Evolutionary conservation across 2,329 filamentous ascomycete genomes (phyloP).

Genomic region (Talaromyces sp.): DNA sequence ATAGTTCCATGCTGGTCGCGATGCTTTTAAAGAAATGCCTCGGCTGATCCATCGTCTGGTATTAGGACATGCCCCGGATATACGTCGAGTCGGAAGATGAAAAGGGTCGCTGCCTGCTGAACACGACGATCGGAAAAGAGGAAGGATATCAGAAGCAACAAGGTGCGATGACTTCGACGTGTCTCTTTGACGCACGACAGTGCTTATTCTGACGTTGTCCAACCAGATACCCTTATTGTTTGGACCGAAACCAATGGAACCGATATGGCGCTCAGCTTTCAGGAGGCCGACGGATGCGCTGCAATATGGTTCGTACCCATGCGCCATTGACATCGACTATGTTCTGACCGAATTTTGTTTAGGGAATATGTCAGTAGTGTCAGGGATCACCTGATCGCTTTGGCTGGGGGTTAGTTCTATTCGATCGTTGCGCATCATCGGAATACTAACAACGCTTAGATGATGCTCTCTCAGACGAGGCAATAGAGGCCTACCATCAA

Average conservation of each 20-base stretch:
- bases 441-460: conserved; percentile 49
- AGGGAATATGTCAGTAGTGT: conserved; percentile 91
- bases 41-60: conserved; percentile 10
- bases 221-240: conserved; percentile 87
- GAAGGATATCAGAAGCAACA: conserved; percentile 98
- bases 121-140: conserved; percentile 86
- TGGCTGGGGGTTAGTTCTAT: conserved; percentile 54
- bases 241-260: conserved; percentile 91
- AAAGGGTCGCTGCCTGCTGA: conserved; percentile 74
- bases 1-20: background rate
- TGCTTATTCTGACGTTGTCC: conserved; percentile 27
- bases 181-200: conserved; percentile 2
- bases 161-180: conserved; percentile 52
- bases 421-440: conserved; percentile 21
- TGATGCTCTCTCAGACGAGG: conserved; percentile 84
- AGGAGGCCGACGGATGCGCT: conserved; percentile 91
- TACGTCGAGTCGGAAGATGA: conserved; percentile 92
- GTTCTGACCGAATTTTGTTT: conserved; percentile 18
- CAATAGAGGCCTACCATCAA: conserved; percentile 65
- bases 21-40: conserved; percentile 9
- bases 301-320: conserved; percentile 70
- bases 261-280: conserved; percentile 97
- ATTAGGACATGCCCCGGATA: conserved; percentile 77
- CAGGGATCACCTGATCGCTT: conserved; percentile 68
- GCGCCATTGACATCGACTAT: background rate